Evolutionary conservation across 306 rosid genomes (phyloP), one percentile per base, ranked within the genome.

Genomic region (Rosa rugosa): DNA sequence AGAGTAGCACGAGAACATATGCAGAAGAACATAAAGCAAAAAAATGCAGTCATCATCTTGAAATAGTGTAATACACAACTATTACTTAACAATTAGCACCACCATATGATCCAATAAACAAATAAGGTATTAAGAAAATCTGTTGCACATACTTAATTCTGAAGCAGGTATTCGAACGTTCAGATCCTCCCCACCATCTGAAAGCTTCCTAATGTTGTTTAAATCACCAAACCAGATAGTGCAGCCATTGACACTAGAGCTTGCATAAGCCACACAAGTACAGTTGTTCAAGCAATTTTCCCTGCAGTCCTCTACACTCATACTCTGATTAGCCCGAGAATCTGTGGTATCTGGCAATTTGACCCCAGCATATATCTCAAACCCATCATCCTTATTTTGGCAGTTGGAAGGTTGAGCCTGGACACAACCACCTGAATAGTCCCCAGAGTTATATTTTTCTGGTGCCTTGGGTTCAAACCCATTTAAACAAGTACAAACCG

Each of bases 181-280:
- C 6, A 88, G 64, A 81, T 86, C 84, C 14, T 57, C 57, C 10
- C 81, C 85, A 41, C 70, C 79, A 34, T 60, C 60, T 2, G 56
- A 31, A 67, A 81, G 54, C 60, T 80, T 77, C 76, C 84, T 84
- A 4, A 84, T 53, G 64, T 86, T 88, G 17, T 40, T n/a, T 9
- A 90, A 80, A 34, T 77, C 84, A 73, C 85, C 77, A 75, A 79
- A 84, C 94, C 94, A 88, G 63, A 84, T 70, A 36, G 79, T 81
- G 75, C 94, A 92, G 20, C 90, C 93, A 76, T 83, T 74, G 27
- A 42, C 60, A 81, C 80, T 83, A 1, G 84, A 50, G 69, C 83
- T 83, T 22, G 93, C 75, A 66, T 75, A 88, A 64, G 91, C 93
- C 69, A 60, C 77, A 79, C 95, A 90, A 6, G 88, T 80, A 68